Evolutionary conservation across 2,329 filamentous ascomycete genomes (phyloP), one percentile per base, ranked within the genome.

Genomic region (Epicoccum sorghinum): DNA sequence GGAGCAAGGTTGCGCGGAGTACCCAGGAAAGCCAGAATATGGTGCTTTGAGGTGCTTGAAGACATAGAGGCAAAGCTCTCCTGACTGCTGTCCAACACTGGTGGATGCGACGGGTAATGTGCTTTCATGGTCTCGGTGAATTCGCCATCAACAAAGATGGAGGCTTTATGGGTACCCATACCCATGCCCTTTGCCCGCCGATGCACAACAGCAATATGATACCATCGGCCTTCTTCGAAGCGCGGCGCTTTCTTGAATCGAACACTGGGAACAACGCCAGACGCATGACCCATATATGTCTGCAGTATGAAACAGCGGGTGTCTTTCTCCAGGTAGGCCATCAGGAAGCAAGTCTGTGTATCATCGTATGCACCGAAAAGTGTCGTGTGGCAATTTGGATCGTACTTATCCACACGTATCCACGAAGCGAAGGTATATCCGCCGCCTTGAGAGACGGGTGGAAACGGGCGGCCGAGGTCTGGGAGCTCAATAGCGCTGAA

Each of bases 331-430:
- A 99, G 82, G 69, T 99, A 99, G 56, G 92, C 88, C 64, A 99
- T 85, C 32, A 99, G 78, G 68, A 99, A 99, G 74, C 95, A 99
- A 4, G 90, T 91, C 73, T 98, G 93, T 4, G 86, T 91, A 3
- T 88, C 82, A 75, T 99, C 95, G 74, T 96, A 98, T 7, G 95
- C 91, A 24, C 95, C 95, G 72, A 99, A 99, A 12, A 99, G 83
- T 0, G 95, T 99, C 0, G 95, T 99, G 73, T 99, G 95, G 13
- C 89, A 87, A 40, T 85, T 84, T 4, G 85, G 79, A 72, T 99
- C 96, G 73, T 95, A 98, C 36, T 86, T 81, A 72, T 98, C 93
- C 55, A 99, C 85, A 18, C 89, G 86, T 44, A 96, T 84, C 95
- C 95, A 99, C 0, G 91, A 85, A 40, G 90, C 85, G 57, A 99